phyloP scores from a whole-genome alignment of 352 stramenopile species.

The Globisporangium radiosum region DNA sequence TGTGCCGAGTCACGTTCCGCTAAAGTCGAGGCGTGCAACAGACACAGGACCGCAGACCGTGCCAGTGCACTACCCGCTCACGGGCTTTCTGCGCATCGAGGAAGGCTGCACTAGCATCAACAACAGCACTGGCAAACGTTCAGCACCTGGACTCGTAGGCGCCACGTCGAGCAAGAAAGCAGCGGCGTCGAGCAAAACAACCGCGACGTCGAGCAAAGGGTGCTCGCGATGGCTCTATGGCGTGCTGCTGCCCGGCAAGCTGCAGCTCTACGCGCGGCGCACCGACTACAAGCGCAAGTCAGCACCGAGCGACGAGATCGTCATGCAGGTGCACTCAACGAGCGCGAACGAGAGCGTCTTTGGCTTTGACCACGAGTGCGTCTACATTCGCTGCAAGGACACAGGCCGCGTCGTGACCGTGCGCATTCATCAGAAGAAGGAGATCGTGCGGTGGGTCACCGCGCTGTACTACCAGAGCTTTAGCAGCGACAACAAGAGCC shows the following conservation, averaged over 20 bases:
- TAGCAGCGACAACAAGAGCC: background rate
- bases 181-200: background rate
- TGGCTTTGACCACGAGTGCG: slow-evolving; percentile 51
- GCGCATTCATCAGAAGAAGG: slow-evolving; percentile 54
- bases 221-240: slow-evolving; percentile 56
- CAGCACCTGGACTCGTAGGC: too few species aligned
- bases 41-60: background rate
- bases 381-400: slow-evolving; percentile 44
- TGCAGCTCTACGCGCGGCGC: slow-evolving; percentile 48
- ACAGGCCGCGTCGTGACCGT: slow-evolving; percentile 33
- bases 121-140: background rate
- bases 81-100: slow-evolving; percentile 50
- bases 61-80: slow-evolving; percentile 15
- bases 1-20: background rate
- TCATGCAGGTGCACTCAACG: slow-evolving; percentile 30
- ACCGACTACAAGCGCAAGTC: slow-evolving; percentile 52
- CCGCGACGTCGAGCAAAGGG: slow-evolving; percentile 12
- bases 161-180: background rate
- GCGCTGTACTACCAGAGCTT: slow-evolving; percentile 59
- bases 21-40: too few species aligned
- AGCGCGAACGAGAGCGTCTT: slow-evolving; percentile 47
- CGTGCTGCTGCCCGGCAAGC: slow-evolving; percentile 31
- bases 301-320: slow-evolving; percentile 32
- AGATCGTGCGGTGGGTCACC: slow-evolving; percentile 57
- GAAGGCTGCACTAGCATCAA: slow-evolving; percentile 7